phyloP scores from a whole-genome alignment of 768 basidiomycete species.

The Hypholoma sublateritium region DNA sequence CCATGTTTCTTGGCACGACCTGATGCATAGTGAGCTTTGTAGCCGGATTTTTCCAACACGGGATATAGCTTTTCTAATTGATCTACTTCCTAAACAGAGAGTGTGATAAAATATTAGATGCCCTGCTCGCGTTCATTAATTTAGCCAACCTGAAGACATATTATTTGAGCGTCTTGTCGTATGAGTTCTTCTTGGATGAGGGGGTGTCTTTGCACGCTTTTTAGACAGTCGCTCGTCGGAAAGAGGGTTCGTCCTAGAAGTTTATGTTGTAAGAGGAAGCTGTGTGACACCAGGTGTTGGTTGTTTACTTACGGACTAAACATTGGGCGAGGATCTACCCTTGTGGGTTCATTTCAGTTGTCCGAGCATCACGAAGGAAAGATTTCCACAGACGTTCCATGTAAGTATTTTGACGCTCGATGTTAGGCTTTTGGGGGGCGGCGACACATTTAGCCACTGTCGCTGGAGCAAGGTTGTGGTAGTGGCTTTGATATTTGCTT shows the following conservation, averaged over 20 bases:
- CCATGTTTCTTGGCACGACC: constrained; percentile 84
- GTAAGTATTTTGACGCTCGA: constrained; percentile 60
- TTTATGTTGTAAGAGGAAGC: not conserved
- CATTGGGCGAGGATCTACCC: constrained; percentile 82
- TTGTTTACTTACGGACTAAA: constrained; percentile 62
- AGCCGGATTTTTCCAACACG: constrained; percentile 61
- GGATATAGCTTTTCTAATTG: constrained; percentile 72
- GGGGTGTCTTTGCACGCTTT: constrained; percentile 66
- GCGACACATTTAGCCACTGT: constrained; percentile 38
- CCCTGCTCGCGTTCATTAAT: constrained; percentile 11
- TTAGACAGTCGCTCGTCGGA: constrained; percentile 83
- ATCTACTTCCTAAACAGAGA: constrained; percentile 75
- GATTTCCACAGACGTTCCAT: constrained; percentile 72
- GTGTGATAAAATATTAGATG: not conserved
- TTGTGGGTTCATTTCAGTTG: constrained; percentile 13
- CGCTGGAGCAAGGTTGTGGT: constrained; percentile 28
- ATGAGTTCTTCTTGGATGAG: constrained; percentile 80
- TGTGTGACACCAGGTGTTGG: not conserved
- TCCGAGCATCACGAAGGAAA: not conserved
- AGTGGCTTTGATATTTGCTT: not conserved
- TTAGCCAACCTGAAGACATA: constrained; percentile 76
- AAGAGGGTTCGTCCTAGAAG: constrained; percentile 68
- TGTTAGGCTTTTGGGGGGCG: constrained; percentile 16
- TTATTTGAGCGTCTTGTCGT: constrained; percentile 70
- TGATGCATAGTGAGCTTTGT: constrained; percentile 61